Conservation (phyloP, 345 rosid genomes). For the Conringia planisiliqua region DNA sequence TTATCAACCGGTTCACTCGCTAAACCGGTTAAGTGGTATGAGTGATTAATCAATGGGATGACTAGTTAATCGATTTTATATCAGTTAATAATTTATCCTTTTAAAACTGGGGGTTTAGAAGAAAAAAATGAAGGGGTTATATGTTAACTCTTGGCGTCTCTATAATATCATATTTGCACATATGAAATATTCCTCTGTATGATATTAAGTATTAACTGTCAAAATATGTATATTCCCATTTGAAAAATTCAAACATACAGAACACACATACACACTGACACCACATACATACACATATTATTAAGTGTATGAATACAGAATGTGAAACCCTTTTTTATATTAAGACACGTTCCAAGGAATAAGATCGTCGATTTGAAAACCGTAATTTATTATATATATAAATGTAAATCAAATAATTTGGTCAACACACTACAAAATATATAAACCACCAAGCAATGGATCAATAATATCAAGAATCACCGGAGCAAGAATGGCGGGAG, state of each 20-base stretch:
- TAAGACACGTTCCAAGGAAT: constrained; percentile 18
- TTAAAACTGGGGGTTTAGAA: neutral
- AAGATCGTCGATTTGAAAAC: neutral
- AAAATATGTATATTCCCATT: neutral
- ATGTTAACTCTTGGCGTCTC: neutral
- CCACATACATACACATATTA: neutral
- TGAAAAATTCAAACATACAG: neutral
- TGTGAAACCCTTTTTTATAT: neutral
- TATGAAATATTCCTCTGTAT: neutral
- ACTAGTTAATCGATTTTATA: neutral
- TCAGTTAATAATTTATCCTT: neutral
- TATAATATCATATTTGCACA: neutral
- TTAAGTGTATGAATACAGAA: neutral
- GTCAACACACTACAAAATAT: constrained; percentile 6
- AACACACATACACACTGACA: neutral
- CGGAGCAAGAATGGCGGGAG: constrained; percentile 44
- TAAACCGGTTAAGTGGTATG: neutral
- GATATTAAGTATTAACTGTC: neutral
- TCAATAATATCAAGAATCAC: constrained; percentile 7
- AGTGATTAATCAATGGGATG: neutral
- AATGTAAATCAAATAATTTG: neutral
- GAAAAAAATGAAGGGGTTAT: neutral
- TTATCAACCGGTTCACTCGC: neutral
- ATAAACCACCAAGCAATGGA: neutral
- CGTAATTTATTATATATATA: neutral